These are phyloP conservation scores for Beauveria bassiana DNA, from an alignment of 2,329 filamentous ascomycete species.

Conservation along the genomic window DNA sequence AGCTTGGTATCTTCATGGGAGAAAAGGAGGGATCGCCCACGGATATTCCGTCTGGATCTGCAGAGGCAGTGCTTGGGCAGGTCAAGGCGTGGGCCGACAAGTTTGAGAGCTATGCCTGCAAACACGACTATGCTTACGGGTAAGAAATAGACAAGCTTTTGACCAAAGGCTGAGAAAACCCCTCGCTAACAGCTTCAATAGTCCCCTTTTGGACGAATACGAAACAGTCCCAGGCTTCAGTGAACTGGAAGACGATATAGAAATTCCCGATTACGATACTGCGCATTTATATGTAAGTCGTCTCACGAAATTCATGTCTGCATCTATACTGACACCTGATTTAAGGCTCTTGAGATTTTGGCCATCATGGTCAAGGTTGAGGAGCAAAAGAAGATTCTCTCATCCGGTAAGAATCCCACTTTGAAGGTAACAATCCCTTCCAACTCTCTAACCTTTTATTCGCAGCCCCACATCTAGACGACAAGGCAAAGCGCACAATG, in stretches of 20 bases:
- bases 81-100: neutral
- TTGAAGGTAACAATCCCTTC: too few relatives aligned
- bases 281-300: neutral
- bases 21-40: neutral
- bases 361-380: neutral
- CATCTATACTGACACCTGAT: neutral
- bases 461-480: neutral
- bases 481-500: neutral
- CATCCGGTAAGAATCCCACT: neutral
- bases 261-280: neutral
- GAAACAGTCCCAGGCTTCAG: neutral
- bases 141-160: neutral
- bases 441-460: neutral
- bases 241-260: neutral
- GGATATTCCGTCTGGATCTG: neutral
- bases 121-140: neutral
- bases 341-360: neutral
- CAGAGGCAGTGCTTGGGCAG: neutral
- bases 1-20: neutral
- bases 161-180: neutral
- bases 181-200: neutral
- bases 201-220: neutral
- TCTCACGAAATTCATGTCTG: neutral
- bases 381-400: neutral
- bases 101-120: neutral